phyloP scores from a whole-genome alignment of 2,329 filamentous ascomycete genomes.

The Colletotrichum abscissum region DNA sequence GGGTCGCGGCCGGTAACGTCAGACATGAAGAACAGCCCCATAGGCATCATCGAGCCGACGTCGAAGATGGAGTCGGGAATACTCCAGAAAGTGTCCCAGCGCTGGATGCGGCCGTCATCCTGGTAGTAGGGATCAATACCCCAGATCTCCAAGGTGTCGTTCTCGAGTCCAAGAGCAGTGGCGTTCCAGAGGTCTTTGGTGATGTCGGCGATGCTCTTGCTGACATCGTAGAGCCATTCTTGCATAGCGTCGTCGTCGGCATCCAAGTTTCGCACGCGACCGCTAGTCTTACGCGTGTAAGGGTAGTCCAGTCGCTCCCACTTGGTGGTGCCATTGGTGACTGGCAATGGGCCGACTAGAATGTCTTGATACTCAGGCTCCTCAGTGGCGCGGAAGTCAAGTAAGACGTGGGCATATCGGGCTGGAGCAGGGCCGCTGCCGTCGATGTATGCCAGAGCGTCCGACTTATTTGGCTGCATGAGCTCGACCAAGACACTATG shows the following conservation, averaged over 20 bases:
- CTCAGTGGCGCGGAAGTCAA: slow-evolving; percentile 53
- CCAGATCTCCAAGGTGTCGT: slow-evolving; percentile 54
- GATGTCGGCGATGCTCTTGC: slow-evolving; percentile 46
- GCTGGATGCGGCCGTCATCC: slow-evolving; percentile 52
- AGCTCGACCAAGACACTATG: slow-evolving; percentile 48
- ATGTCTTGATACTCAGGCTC: slow-evolving; percentile 55
- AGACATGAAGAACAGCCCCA: slow-evolving; percentile 54
- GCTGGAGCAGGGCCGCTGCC: slow-evolving; percentile 46
- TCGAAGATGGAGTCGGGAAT: slow-evolving; percentile 52
- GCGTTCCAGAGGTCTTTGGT: slow-evolving; percentile 57
- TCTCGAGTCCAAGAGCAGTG: slow-evolving; percentile 47
- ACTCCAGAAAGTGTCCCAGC: slow-evolving; percentile 61
- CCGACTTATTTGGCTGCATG: slow-evolving; percentile 61
- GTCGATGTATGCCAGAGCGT: slow-evolving; percentile 57
- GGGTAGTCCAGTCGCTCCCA: slow-evolving; percentile 54
- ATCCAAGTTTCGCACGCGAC: slow-evolving; percentile 52
- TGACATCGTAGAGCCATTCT: slow-evolving; percentile 48
- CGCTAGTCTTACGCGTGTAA: slow-evolving; percentile 52
- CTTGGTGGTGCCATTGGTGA: slow-evolving; percentile 49
- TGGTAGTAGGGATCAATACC: slow-evolving; percentile 57
- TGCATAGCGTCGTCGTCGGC: slow-evolving; percentile 46
- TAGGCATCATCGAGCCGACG: slow-evolving; percentile 55
- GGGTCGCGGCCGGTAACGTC: slow-evolving; percentile 64
- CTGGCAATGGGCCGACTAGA: slow-evolving; percentile 60
- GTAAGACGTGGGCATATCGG: slow-evolving; percentile 55